Base-by-base conservation (phyloP, 345 rosid genomes). In the Lepidium sativum region DNA sequence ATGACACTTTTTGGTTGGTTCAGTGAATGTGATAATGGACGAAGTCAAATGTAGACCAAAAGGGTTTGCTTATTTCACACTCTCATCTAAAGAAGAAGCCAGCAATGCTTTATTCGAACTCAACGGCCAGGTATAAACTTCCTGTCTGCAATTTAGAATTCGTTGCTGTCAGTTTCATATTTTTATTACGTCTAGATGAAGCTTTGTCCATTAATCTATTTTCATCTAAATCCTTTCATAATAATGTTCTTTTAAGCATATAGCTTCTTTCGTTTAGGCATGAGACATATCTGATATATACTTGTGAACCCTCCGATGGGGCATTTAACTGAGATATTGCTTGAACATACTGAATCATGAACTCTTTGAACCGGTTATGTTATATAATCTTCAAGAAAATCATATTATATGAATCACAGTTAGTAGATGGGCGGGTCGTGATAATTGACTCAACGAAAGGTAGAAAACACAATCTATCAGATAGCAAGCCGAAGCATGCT, bases 21-120 rank as follows among this genome's bases (percentile, higher is more conserved):
- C 74, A 83, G 92, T 81, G 64, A 67, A 61, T 61, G 32, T 86
- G 33, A 38, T 80, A 21, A 77, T 65, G 80, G 60, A 82, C 33
- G 80, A 77, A 81, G 54, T 23, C 6, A 49, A 40, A 42, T 60
- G 68, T 18, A 83, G 74, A 59, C 80, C 83, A 8, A 86, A 81
- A 78, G 89, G 94, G 14, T 79, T 38, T 65, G 90, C 82, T 31
- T 85, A 73, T 73, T 84, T 86, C 31, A 76, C 81, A 38, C 84
- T 84, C 68, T 77, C 72, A 18, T 62, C 74, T 2, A 54, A 54
- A 13, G 83, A 77, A 11, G 84, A 78, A 59, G 89, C 87, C 8
- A 65, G 9, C 1, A 75, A 71, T 56, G 94, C 90, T 48, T 79
- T 81, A 74, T 21, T 47, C 11, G 77, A 74, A 43, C 81, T 81